phyloP scores from a whole-genome alignment of 2,329 filamentous ascomycete genomes.

The Cadophora malorum region DNA sequence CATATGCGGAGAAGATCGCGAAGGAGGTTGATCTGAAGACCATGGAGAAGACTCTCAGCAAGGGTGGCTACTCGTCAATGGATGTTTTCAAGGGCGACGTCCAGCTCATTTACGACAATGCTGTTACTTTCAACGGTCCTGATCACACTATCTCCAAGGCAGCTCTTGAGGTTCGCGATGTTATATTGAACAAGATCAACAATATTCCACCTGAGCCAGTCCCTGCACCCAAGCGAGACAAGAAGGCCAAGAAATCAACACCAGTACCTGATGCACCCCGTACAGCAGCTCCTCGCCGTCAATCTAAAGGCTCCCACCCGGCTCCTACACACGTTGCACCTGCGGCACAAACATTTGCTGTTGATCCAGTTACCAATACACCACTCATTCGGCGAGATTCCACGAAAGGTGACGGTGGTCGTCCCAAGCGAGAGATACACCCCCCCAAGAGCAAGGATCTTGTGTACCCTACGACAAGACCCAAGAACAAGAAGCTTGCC shows the following conservation, averaged over 20 bases:
- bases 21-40: conserved; percentile 84
- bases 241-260: conserved; percentile 56
- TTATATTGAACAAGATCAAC: conserved; percentile 62
- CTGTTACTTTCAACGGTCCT: conserved; percentile 80
- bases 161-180: conserved; percentile 63
- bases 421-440: conserved; percentile 93
- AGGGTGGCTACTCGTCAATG: conserved; percentile 68
- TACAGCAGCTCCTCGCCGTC: conserved; percentile 47
- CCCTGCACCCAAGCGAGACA: conserved; percentile 65
- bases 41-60: conserved; percentile 81
- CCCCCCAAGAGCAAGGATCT: conserved; percentile 89
- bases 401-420: conserved; percentile 73
- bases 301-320: conserved; percentile 43
- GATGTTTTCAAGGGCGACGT: conserved; percentile 78
- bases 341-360: conserved; percentile 69
- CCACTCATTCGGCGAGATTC: conserved; percentile 88
- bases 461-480: conserved; percentile 82
- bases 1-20: conserved; percentile 71
- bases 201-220: conserved; percentile 54
- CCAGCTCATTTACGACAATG: conserved; percentile 79
- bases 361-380: conserved; percentile 73
- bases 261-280: conserved; percentile 47
- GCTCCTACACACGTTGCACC: conserved; percentile 46
- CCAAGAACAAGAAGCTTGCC: conserved; percentile 89
- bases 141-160: conserved; percentile 72